phyloP scores from a whole-genome alignment of 2,329 filamentous ascomycete species.

The Coleophoma crateriformis region DNA sequence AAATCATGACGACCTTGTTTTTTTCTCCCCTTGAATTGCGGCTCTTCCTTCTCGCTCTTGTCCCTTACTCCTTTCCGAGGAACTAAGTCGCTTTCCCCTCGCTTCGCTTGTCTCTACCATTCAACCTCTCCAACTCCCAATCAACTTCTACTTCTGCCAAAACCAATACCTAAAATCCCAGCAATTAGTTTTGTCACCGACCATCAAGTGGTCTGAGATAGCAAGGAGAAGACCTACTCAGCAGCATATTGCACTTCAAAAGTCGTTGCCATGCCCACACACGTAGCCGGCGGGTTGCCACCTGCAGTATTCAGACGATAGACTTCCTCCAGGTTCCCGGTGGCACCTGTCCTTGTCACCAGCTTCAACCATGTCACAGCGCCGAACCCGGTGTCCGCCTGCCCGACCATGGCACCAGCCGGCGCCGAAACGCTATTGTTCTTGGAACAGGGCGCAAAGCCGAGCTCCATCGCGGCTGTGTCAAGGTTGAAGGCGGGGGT shows the following conservation, averaged over 20 bases:
- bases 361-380: slow-evolving; percentile 82
- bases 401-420: slow-evolving; percentile 49
- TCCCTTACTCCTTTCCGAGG: too few relatives aligned
- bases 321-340: slow-evolving; percentile 63
- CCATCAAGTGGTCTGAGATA: too few relatives aligned
- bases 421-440: slow-evolving; percentile 58
- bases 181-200: too few relatives aligned
- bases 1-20: too few relatives aligned
- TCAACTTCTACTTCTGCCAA: slow-evolving; percentile 4
- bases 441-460: slow-evolving; percentile 59
- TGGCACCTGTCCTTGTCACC: slow-evolving; percentile 45
- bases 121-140: background rate
- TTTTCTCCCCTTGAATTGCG: too few relatives aligned
- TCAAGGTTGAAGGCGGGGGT: slow-evolving; percentile 79
- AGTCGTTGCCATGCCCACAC: slow-evolving; percentile 52
- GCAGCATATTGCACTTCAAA: slow-evolving; percentile 79
- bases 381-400: slow-evolving; percentile 49
- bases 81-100: too few relatives aligned
- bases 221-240: slow-evolving; percentile 47
- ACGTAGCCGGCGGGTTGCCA: slow-evolving; percentile 69
- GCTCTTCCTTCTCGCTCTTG: too few relatives aligned
- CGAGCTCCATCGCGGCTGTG: slow-evolving; percentile 47
- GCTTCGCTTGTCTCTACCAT: background rate
- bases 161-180: slow-evolving; percentile 37
- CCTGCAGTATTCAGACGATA: slow-evolving; percentile 83